phyloP scores from a whole-genome alignment of 306 rosid species.

The Casuarina glauca region DNA sequence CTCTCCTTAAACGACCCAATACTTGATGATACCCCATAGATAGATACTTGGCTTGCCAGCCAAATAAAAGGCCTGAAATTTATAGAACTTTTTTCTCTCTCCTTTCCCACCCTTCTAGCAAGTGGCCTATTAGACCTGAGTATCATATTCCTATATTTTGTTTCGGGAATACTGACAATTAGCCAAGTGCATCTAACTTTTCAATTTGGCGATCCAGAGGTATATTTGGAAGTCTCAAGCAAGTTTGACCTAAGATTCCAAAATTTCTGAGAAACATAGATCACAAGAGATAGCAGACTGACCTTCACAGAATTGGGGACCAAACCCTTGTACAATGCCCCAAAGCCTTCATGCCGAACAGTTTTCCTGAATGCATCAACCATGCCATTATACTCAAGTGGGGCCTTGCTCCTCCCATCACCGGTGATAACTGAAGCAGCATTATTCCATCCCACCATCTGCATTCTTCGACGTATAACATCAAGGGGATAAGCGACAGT shows the following conservation, averaged over 20 bases:
- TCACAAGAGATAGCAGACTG: slow-evolving; percentile 23
- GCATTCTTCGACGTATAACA: slow-evolving; percentile 98
- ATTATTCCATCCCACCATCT: slow-evolving; percentile 97
- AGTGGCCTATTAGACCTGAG: not conserved
- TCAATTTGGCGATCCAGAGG: not conserved
- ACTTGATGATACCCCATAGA: not conserved
- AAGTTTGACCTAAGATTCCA: slow-evolving; percentile 2
- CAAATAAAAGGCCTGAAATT: not conserved
- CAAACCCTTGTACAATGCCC: slow-evolving; percentile 98
- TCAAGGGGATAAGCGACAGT: slow-evolving; percentile 99
- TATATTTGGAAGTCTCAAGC: not conserved
- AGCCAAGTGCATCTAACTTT: not conserved
- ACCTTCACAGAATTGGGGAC: slow-evolving; percentile 99
- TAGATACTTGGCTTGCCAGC: slow-evolving; percentile 6
- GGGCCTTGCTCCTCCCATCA: slow-evolving; percentile 73
- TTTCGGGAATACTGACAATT: not conserved
- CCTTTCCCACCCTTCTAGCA: not conserved
- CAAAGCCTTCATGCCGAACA: slow-evolving; percentile 87
- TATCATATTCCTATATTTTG: not conserved
- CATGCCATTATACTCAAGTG: slow-evolving; percentile 91
- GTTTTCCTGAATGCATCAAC: slow-evolving; percentile 95
- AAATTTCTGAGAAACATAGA: slow-evolving; percentile 7
- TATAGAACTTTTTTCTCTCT: not conserved
- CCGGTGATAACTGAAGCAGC: slow-evolving; percentile 88
- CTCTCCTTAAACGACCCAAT: not conserved